phyloP scores from a whole-genome alignment of 768 basidiomycete species.

The Hebeloma cylindrosporum region DNA sequence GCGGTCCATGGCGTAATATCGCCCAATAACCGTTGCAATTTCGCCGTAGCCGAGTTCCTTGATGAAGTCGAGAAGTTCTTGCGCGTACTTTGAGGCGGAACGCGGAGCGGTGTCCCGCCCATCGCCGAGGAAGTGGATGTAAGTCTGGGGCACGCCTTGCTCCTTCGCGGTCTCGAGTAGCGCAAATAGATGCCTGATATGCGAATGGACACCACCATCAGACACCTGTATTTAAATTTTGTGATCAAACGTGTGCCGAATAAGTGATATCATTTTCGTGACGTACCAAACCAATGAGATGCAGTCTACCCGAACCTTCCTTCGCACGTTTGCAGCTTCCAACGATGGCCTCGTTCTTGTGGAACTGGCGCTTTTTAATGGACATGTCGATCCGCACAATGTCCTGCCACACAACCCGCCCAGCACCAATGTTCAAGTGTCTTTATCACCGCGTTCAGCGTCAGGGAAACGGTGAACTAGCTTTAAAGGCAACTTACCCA shows the following conservation, averaged over 20 bases:
- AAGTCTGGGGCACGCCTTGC: conserved; percentile 78
- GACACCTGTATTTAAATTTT: conserved; percentile 57
- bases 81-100: conserved; percentile 74
- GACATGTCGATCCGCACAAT: conserved; percentile 93
- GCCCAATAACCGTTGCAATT: conserved; percentile 80
- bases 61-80: conserved; percentile 76
- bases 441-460: conserved; percentile 37
- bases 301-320: conserved; percentile 78
- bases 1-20: conserved; percentile 97
- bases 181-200: conserved; percentile 87
- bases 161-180: conserved; percentile 90
- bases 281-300: conserved; percentile 83
- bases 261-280: background rate
- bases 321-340: conserved; percentile 77
- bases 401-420: conserved; percentile 96
- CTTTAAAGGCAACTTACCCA: conserved; percentile 61
- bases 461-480: background rate
- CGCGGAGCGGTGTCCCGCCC: conserved; percentile 92
- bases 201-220: conserved; percentile 97
- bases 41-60: conserved; percentile 76
- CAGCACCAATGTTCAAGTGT: conserved; percentile 93
- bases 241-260: background rate
- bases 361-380: conserved; percentile 87
- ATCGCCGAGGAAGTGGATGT: conserved; percentile 93
- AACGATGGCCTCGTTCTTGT: conserved; percentile 73